These are phyloP conservation scores for Aspergillus coremiiformis DNA, from an alignment of 495 filamentous ascomycete genomes.

Conservation along the genomic window DNA sequence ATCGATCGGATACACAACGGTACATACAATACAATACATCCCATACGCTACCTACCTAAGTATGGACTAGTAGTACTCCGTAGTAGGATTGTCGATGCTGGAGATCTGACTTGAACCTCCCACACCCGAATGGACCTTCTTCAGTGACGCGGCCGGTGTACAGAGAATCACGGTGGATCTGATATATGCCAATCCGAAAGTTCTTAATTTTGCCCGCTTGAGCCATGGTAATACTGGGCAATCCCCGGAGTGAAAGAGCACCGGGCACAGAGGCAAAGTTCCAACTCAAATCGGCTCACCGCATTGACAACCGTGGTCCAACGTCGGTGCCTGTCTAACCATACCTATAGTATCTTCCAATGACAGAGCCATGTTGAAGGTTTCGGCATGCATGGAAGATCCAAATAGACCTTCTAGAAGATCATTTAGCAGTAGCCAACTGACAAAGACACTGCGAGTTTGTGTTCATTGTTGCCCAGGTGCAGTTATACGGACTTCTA, in stretches of 20 bases:
- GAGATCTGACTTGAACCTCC: neutral
- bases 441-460: neutral
- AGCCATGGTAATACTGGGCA: neutral
- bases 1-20: neutral
- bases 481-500: neutral
- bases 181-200: neutral
- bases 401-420: constrained; percentile 20
- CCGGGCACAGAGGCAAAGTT: neutral
- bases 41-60: too few species aligned
- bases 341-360: constrained; percentile 3
- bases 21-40: neutral
- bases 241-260: neutral
- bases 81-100: neutral
- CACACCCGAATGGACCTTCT: neutral
- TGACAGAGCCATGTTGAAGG: constrained; percentile 6
- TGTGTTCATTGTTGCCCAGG: neutral
- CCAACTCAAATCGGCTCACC: neutral
- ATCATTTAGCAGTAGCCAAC: neutral
- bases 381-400: constrained; percentile 17
- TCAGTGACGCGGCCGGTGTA: neutral
- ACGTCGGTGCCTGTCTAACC: constrained; percentile 11
- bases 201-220: neutral
- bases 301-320: constrained; percentile 4
- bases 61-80: too few species aligned
- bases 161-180: neutral